Conservation (phyloP, 2,329 filamentous ascomycete genomes). For the Cordyceps farinosa region DNA sequence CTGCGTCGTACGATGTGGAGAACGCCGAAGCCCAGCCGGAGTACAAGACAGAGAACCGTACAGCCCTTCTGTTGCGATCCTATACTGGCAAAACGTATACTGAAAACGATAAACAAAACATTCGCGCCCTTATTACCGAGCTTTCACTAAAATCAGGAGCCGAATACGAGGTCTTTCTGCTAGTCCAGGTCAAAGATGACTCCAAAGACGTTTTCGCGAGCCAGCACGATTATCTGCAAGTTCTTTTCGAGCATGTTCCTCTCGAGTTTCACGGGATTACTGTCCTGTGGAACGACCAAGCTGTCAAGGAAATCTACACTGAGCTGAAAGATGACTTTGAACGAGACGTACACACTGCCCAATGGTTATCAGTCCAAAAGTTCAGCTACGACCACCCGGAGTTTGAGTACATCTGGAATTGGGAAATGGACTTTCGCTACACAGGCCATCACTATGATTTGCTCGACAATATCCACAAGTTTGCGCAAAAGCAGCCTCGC, state of each 20-base stretch:
- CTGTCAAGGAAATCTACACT: constrained; percentile 75
- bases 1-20: not conserved
- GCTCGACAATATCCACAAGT: constrained; percentile 60
- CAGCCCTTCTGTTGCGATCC: constrained; percentile 71
- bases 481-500: constrained; percentile 64
- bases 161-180: constrained; percentile 75
- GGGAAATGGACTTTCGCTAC: constrained; percentile 79
- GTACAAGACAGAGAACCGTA: constrained; percentile 48
- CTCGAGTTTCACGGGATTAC: constrained; percentile 67
- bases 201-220: constrained; percentile 57
- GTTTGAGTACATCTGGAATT: constrained; percentile 82
- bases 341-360: constrained; percentile 54
- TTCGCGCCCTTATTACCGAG: constrained; percentile 77
- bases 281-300: constrained; percentile 69
- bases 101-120: constrained; percentile 72
- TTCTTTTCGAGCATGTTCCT: constrained; percentile 62
- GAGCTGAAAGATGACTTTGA: constrained; percentile 61
- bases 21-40: constrained; percentile 21
- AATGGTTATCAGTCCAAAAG: constrained; percentile 72
- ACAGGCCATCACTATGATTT: constrained; percentile 81
- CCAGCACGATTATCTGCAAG: constrained; percentile 53
- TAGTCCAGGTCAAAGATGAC: constrained; percentile 72
- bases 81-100: constrained; percentile 74
- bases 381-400: constrained; percentile 73
- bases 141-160: constrained; percentile 71